Percentiles rank a stretch among this genome's conserved stretches.
Conservation (phyloP, 495 filamentous ascomycete genomes). For the Penicillium desertorum region DNA sequence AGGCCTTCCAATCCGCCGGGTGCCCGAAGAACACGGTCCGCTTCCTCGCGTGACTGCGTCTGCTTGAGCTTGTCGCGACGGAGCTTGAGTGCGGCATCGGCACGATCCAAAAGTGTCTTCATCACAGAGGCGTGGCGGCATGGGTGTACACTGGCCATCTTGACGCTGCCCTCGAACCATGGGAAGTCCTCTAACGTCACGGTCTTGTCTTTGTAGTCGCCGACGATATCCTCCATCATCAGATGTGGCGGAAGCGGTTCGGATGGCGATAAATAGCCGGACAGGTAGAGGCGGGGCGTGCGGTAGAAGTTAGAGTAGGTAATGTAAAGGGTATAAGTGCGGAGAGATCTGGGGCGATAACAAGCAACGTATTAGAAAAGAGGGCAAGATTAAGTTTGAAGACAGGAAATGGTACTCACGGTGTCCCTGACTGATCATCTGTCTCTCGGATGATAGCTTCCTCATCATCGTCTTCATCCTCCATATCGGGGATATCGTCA, state of each 20-base stretch:
- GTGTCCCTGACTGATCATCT: constrained; percentile 54
- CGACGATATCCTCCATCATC: constrained; percentile 99
- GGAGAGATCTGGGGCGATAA: constrained; percentile 60
- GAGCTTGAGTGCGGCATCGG: constrained; percentile 88
- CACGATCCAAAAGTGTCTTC: constrained; percentile 95
- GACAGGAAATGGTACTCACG: constrained; percentile 53
- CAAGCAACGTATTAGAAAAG: constrained; percentile 2
- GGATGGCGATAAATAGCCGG: constrained; percentile 78
- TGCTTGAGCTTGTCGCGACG: constrained; percentile 74
- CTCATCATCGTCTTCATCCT: constrained; percentile 94
- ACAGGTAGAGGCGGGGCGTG: constrained; percentile 92
- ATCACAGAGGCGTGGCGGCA: constrained; percentile 94
- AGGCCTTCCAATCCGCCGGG: constrained; percentile 63
- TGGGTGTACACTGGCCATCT: constrained; percentile 96
- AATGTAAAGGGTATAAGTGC: constrained; percentile 97
- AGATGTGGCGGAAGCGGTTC: constrained; percentile 81
- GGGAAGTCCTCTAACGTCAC: constrained; percentile 98
- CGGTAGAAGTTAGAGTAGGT: constrained; percentile 96
- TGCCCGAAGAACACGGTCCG: constrained; percentile 30
- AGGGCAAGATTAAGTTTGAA: neutral
- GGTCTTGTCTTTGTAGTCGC: constrained; percentile 99
- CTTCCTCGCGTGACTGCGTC: constrained; percentile 47
- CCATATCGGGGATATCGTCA: constrained; percentile 96
- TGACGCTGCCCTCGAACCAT: constrained; percentile 76
- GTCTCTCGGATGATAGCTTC: constrained; percentile 92